Base-by-base conservation (phyloP, 306 rosid species). In the Fagus sylvatica region DNA sequence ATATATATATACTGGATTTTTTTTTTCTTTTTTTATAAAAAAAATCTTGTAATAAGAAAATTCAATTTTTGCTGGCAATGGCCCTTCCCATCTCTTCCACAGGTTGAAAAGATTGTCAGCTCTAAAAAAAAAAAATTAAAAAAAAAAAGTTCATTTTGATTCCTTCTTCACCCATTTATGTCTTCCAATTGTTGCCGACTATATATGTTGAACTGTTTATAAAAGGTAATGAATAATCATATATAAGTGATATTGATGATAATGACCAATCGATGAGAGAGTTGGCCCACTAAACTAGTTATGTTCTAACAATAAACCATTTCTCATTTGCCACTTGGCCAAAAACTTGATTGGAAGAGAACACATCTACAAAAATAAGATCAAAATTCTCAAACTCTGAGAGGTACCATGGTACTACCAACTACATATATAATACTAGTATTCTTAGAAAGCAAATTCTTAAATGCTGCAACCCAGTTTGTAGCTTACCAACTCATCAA, bases 401-500 rank as follows among this genome's bases (percentile, higher is more conserved):
- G 28, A 22, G 28, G 28, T 22, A 22, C 28, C 28, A 22, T 22
- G 28, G 28, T 22, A 22, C 28, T 22, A 22, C 28, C 28, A 22
- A 22, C 28, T 22, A 22, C 28, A 22, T 22, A 22, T 22, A 22
- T 22, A 22, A n/a, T 4, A 60, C 19, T 28, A 64, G 30, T 55
- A 68, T 1, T 74, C 60, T 78, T 69, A 61, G 70, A 53, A 76
- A 73, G 76, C 79, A 79, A 74, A 71, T 73, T 72, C 76, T 79
- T 86, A 62, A 86, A 84, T 84, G 87, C 76, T 70, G 78, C 70
- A 72, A 70, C n/a, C 82, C 81, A 68, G 66, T 84, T 77, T 86
- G 87, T 81, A 71, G 73, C 80, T 77, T 86, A 86, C 85, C 90
- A 79, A 84, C 89, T 81, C 86, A 16, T 79, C 83, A 76, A 74